phyloP scores from a whole-genome alignment of 2,329 filamentous ascomycete genomes.

The Xylaria sp. region DNA sequence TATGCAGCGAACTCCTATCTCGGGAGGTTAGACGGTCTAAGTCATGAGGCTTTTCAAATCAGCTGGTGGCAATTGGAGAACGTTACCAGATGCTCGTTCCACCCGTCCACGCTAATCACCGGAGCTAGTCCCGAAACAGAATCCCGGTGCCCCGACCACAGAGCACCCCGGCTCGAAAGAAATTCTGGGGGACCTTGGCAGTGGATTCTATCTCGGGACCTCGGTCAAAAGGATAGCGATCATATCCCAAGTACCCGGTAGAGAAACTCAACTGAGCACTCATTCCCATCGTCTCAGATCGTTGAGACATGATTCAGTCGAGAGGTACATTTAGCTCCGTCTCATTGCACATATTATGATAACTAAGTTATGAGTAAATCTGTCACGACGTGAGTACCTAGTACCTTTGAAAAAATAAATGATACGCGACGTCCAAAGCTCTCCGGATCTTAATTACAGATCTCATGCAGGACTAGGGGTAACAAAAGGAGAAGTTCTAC shows the following conservation, averaged over 20 bases:
- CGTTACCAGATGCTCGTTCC: constrained; percentile 15
- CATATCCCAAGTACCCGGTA: not conserved
- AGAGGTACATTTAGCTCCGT: too few species aligned
- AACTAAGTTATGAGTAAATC: too few species aligned
- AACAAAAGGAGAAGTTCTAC: too few species aligned
- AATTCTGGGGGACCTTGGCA: constrained; percentile 28
- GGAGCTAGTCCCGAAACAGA: constrained; percentile 25
- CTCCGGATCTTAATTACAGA: too few species aligned
- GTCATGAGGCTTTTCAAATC: constrained; percentile 30
- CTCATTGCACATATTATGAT: too few species aligned
- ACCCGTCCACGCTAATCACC: not conserved
- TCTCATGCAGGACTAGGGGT: too few species aligned
- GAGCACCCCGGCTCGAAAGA: constrained; percentile 1
- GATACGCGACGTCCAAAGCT: too few species aligned
- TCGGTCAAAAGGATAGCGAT: constrained; percentile 47
- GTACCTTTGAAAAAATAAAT: too few species aligned
- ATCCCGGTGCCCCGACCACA: constrained; percentile 27
- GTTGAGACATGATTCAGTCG: too few species aligned
- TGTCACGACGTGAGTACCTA: too few species aligned
- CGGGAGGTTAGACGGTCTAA: not conserved
- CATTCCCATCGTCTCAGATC: too few species aligned
- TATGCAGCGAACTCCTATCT: constrained; percentile 1
- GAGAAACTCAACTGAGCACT: not conserved
- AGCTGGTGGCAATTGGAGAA: constrained; percentile 33
- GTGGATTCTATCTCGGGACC: constrained; percentile 31